Evolutionary conservation across 179 eudicot species (phyloP).

Genomic region (Spinacia oleracea): DNA sequence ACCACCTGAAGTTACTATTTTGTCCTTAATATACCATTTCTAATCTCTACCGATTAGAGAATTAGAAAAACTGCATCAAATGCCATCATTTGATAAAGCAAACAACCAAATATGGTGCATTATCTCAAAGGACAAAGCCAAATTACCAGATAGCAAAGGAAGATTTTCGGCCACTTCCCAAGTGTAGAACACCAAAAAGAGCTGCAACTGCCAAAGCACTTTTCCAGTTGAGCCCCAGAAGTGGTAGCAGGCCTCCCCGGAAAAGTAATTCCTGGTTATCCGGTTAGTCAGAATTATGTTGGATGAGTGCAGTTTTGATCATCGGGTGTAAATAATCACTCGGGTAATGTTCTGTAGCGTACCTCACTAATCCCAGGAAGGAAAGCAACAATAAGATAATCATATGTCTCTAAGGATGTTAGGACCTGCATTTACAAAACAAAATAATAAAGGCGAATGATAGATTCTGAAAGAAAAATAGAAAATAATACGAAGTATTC

Average conservation of each 20-base stretch:
- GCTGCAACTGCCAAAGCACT: constrained; percentile 62
- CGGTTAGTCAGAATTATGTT: background rate
- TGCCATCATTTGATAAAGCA: background rate
- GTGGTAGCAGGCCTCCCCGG: constrained; percentile 85
- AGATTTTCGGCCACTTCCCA: constrained; percentile 80
- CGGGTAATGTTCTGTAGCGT: background rate
- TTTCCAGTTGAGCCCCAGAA: constrained; percentile 65
- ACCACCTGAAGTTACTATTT: too few species aligned
- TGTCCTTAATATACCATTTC: too few species aligned
- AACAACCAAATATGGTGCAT: background rate
- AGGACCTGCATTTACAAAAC: constrained; percentile 60
- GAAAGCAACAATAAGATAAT: constrained; percentile 75
- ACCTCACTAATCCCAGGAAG: constrained; percentile 93
- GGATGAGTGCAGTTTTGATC: background rate
- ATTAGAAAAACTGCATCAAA: background rate
- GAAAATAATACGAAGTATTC: too few species aligned
- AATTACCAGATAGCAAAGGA: constrained; percentile 82
- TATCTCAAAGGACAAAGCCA: background rate
- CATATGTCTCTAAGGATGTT: constrained; percentile 64
- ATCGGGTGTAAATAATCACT: background rate
- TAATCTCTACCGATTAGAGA: too few species aligned
- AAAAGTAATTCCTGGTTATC: constrained; percentile 74
- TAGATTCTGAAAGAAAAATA: too few species aligned
- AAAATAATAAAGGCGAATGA: background rate
- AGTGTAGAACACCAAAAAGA: constrained; percentile 73